A percentile compares a stretch with the other conserved stretches of the same genome.
Conservation (phyloP, 768 basidiomycete genomes). For the Phanerochaete carnosa region DNA sequence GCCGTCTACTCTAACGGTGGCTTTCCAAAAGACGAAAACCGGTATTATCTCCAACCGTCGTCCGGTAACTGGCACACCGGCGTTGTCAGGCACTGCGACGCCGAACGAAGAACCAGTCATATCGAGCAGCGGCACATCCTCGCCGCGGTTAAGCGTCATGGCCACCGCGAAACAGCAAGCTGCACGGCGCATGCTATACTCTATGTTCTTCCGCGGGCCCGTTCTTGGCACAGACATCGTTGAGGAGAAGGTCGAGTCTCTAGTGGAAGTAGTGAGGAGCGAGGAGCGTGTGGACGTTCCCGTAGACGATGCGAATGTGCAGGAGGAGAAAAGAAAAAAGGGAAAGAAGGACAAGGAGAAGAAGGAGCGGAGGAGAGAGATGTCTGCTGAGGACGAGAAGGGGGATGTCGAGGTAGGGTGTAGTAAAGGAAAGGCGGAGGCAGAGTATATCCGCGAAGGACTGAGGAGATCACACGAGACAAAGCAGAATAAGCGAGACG, state of each 20-base stretch:
- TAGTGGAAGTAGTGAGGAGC: neutral
- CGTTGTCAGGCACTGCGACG: conserved; percentile 33
- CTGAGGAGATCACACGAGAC: neutral
- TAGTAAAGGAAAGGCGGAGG: neutral
- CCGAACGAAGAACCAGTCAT: conserved; percentile 19
- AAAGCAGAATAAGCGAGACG: neutral
- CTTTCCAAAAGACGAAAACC: conserved; percentile 60
- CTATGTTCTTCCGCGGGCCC: conserved; percentile 79
- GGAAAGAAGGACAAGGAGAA: neutral
- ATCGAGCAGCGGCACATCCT: conserved; percentile 18
- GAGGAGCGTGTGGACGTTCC: neutral
- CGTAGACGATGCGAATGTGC: neutral
- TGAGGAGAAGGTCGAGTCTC: conserved; percentile 9
- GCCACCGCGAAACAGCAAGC: conserved; percentile 73
- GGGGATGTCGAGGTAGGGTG: neutral
- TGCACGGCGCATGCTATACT: conserved; percentile 72
- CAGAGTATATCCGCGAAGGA: neutral
- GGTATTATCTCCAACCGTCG: conserved; percentile 75
- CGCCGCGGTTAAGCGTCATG: conserved; percentile 48
- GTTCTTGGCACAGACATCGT: conserved; percentile 49
- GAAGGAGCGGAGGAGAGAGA: conserved; percentile 12
- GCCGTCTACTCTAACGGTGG: conserved; percentile 1
- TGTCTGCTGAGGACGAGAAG: neutral
- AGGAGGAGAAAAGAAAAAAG: conserved; percentile 6
- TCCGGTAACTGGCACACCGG: conserved; percentile 48